A percentile compares a stretch with the other conserved stretches of the same genome.
Conservation (phyloP, 352 stramenopile genomes). For the Globisporangium recalcitrans region DNA sequence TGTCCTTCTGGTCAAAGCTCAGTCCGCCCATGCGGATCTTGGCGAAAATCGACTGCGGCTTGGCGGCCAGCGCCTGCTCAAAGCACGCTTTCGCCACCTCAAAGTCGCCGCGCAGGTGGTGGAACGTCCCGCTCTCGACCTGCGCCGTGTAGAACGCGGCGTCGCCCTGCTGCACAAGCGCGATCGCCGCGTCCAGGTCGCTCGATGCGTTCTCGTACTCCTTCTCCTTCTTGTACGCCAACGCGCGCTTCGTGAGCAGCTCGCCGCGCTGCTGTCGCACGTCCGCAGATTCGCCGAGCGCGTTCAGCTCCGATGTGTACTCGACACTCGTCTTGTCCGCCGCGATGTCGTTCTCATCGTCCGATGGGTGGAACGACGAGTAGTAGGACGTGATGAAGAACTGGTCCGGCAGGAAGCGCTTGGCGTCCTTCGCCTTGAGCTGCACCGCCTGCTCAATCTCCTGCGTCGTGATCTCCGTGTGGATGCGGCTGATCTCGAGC, state of each 20-base stretch:
- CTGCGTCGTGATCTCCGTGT: constrained; percentile 64
- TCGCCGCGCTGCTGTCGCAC: constrained; percentile 34
- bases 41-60: constrained; percentile 71
- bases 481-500: constrained; percentile 70
- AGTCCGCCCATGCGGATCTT: constrained; percentile 82
- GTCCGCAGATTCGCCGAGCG: constrained; percentile 27
- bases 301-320: constrained; percentile 51
- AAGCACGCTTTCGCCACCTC: constrained; percentile 60
- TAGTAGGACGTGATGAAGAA: constrained; percentile 87
- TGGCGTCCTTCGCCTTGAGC: constrained; percentile 46
- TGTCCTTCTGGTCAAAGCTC: constrained; percentile 79
- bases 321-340: constrained; percentile 47
- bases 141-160: constrained; percentile 68
- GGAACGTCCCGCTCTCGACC: constrained; percentile 72
- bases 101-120: constrained; percentile 74
- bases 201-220: constrained; percentile 59
- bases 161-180: constrained; percentile 42
- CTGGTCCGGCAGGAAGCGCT: constrained; percentile 63
- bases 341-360: constrained; percentile 67
- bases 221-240: constrained; percentile 61
- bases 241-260: constrained; percentile 53
- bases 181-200: constrained; percentile 52
- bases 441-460: constrained; percentile 55
- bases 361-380: constrained; percentile 76
- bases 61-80: constrained; percentile 48